A percentile compares a stretch with the other conserved stretches of the same genome.
These are phyloP conservation scores for Lipomyces mesembrius DNA, from an alignment of 805 yeast genomes.

Conservation along the genomic window DNA sequence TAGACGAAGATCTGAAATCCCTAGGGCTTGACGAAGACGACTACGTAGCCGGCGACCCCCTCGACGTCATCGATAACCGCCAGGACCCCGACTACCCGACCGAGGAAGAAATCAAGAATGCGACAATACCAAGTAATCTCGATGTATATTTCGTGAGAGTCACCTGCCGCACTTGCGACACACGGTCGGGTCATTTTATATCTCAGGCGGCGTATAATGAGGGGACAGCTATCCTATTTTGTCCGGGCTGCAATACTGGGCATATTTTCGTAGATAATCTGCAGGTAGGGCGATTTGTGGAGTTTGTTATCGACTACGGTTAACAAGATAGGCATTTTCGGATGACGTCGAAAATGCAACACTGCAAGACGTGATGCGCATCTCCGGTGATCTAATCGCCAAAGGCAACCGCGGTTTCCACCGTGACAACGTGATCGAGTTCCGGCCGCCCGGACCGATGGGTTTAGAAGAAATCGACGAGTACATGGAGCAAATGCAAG, in stretches of 20 bases:
- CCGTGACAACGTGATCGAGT: conserved; percentile 26
- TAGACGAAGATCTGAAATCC: not conserved
- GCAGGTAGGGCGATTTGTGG: conserved; percentile 4
- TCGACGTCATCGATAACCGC: not conserved
- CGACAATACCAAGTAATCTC: conserved; percentile 21
- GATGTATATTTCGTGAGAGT: conserved; percentile 12
- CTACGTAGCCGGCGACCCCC: not conserved
- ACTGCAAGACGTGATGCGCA: conserved; percentile 19
- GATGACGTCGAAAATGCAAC: conserved; percentile 8
- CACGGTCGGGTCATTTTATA: conserved; percentile 26
- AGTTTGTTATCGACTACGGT: no score
- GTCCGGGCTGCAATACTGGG: conserved; percentile 23
- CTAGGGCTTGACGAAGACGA: not conserved
- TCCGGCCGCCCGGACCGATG: conserved; percentile 32
- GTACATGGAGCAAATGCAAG: conserved; percentile 11
- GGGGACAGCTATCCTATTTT: conserved; percentile 23
- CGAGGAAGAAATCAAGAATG: conserved; percentile 26
- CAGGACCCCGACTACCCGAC: conserved; percentile 33
- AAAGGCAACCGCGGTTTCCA: conserved; percentile 19
- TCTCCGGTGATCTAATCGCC: conserved; percentile 13
- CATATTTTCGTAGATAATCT: conserved; percentile 25
- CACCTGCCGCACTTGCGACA: conserved; percentile 23
- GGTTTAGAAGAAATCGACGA: conserved; percentile 24
- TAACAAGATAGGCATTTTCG: conserved; percentile 13
- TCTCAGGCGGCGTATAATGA: conserved; percentile 30